phyloP scores from a whole-genome alignment of 306 rosid species.

The Morella rubra region DNA sequence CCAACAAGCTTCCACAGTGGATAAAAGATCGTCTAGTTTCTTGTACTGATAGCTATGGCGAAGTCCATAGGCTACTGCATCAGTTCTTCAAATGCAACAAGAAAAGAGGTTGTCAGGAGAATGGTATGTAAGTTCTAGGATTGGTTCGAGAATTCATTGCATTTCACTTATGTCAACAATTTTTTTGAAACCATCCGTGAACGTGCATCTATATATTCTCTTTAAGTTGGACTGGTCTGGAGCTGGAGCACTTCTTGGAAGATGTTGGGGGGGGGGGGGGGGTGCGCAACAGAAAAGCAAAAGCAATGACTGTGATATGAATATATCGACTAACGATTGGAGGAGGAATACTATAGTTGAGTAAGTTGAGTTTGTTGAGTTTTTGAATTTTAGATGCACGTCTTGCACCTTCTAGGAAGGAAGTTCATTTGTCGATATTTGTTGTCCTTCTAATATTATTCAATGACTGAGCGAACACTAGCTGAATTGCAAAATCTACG shows the following conservation, averaged over 20 bases:
- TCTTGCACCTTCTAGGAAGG: too few species aligned
- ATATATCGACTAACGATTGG: neutral
- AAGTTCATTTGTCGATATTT: too few species aligned
- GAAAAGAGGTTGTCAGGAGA: slow-evolving; percentile 28
- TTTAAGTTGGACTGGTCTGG: neutral
- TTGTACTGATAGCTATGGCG: slow-evolving; percentile 68
- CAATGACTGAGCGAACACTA: too few species aligned
- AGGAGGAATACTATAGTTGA: too few species aligned
- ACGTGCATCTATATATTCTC: neutral
- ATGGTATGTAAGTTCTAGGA: neutral
- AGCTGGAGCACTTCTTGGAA: neutral
- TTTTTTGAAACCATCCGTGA: neutral
- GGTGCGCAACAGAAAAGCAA: neutral
- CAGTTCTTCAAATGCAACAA: slow-evolving; percentile 75
- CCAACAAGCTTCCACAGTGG: slow-evolving; percentile 86
- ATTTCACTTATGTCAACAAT: neutral
- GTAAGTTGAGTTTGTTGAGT: too few species aligned
- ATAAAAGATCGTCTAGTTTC: slow-evolving; percentile 67
- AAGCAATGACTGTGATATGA: neutral
- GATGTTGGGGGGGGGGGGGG: too few species aligned
- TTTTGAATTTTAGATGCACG: too few species aligned
- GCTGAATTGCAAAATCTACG: too few species aligned
- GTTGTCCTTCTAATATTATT: too few species aligned
- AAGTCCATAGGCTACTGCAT: slow-evolving; percentile 71
- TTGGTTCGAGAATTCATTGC: neutral